phyloP scores from a whole-genome alignment of 768 basidiomycete genomes.

The Boletus bicolor region DNA sequence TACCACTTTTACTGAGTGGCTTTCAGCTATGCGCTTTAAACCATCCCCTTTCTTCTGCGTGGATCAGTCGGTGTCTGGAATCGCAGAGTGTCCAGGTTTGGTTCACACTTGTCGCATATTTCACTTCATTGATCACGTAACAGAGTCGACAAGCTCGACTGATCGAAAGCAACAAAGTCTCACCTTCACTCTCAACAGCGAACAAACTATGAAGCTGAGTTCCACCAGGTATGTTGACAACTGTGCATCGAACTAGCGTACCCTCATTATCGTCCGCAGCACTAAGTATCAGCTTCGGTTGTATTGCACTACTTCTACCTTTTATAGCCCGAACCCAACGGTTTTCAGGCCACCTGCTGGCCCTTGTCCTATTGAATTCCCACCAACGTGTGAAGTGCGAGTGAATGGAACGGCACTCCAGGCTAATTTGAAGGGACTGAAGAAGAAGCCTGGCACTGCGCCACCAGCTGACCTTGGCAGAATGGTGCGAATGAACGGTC shows the following conservation, averaged over 20 bases:
- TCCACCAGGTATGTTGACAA: constrained; percentile 46
- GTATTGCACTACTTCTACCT: constrained; percentile 84
- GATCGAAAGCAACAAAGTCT: constrained; percentile 69
- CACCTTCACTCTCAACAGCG: constrained; percentile 60
- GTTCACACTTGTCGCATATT: not conserved
- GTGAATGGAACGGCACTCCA: constrained; percentile 67
- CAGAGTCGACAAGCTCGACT: constrained; percentile 75
- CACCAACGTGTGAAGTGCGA: constrained; percentile 87
- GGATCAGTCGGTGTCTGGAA: constrained; percentile 59
- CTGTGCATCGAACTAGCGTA: not conserved
- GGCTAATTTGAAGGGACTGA: constrained; percentile 84
- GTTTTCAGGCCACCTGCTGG: constrained; percentile 50
- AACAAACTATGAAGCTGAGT: constrained; percentile 60
- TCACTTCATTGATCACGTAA: constrained; percentile 1
- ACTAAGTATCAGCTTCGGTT: constrained; percentile 77
- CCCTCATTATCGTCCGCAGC: constrained; percentile 35
- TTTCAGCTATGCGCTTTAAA: constrained; percentile 69
- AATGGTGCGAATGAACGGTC: constrained; percentile 37
- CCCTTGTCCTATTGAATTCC: constrained; percentile 85
- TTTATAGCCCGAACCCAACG: constrained; percentile 49
- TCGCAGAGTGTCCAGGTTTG: constrained; percentile 79
- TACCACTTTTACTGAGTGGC: constrained; percentile 10
- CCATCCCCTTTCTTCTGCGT: constrained; percentile 74
- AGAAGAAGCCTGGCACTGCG: constrained; percentile 93
- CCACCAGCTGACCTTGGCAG: constrained; percentile 76